phyloP scores from a whole-genome alignment of 177 flowering plant species.

The Vitis hybrid region DNA sequence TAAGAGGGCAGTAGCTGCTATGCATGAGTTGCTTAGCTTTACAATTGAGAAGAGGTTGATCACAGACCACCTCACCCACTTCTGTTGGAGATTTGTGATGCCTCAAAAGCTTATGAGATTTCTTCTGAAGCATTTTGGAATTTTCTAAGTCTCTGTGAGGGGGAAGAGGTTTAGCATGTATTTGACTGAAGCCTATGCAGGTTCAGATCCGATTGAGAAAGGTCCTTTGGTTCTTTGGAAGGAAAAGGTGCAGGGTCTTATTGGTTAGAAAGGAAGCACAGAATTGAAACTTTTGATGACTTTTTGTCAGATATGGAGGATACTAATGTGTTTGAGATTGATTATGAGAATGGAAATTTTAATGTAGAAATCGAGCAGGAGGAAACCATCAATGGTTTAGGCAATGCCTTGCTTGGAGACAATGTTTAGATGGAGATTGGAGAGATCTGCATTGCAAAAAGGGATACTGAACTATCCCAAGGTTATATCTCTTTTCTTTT shows the following conservation, averaged over 20 bases:
- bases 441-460: constrained; percentile 44
- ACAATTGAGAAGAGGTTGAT: constrained; percentile 83
- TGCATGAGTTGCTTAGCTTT: constrained; percentile 93
- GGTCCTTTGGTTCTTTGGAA: constrained; percentile 81
- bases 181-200: constrained; percentile 84
- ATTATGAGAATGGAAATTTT: constrained; percentile 30
- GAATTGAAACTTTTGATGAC: constrained; percentile 49
- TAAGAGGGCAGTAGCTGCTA: constrained; percentile 86
- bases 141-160: constrained; percentile 93
- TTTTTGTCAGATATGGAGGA: constrained; percentile 60
- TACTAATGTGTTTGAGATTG: constrained; percentile 14
- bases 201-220: constrained; percentile 74
- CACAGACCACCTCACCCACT: constrained; percentile 88
- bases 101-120: constrained; percentile 95
- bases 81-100: constrained; percentile 73
- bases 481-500: not conserved
- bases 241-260: constrained; percentile 64
- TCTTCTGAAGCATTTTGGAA: constrained; percentile 82
- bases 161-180: constrained; percentile 87
- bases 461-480: constrained; percentile 23
- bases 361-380: constrained; percentile 21
- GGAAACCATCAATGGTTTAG: constrained; percentile 31
- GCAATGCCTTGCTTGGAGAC: constrained; percentile 25
- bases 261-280: constrained; percentile 66
- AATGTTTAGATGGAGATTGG: constrained; percentile 58